Evolutionary conservation across 2,329 filamentous ascomycete species (phyloP).

Genomic region (Leptographium procerum): DNA sequence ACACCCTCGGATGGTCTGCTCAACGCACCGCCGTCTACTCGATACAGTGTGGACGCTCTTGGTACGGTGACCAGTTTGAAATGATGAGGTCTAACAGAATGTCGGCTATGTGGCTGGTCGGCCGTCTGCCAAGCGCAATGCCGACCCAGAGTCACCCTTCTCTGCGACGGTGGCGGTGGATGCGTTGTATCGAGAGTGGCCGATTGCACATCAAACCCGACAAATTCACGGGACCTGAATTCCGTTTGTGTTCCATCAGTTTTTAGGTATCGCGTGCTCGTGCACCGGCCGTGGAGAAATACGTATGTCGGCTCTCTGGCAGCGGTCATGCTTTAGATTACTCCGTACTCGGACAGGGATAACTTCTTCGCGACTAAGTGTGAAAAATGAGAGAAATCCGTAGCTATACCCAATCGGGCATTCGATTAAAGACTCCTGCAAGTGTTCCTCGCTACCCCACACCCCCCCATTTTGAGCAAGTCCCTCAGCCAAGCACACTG

Average conservation of each 20-base stretch:
- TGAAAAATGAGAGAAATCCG: neutral
- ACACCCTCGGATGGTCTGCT: no score
- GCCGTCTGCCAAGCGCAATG: neutral
- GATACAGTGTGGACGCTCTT: no score
- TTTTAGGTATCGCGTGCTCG: neutral
- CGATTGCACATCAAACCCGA: neutral
- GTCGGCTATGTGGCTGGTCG: no score
- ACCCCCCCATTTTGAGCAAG: neutral
- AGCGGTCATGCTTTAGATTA: neutral
- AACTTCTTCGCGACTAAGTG: neutral
- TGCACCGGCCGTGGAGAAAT: neutral
- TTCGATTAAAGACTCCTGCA: neutral
- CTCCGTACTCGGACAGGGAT: neutral
- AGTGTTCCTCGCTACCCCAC: neutral
- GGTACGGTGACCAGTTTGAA: no score
- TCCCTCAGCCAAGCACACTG: neutral
- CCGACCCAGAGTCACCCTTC: neutral
- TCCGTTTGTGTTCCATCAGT: neutral
- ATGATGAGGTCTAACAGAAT: no score
- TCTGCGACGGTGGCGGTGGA: neutral
- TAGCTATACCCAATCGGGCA: neutral
- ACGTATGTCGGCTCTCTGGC: neutral
- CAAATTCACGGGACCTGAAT: neutral
- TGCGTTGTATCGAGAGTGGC: neutral
- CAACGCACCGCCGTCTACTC: no score